Evolutionary conservation across 768 basidiomycete genomes (phyloP).

Genomic region (Suillus brevipes): DNA sequence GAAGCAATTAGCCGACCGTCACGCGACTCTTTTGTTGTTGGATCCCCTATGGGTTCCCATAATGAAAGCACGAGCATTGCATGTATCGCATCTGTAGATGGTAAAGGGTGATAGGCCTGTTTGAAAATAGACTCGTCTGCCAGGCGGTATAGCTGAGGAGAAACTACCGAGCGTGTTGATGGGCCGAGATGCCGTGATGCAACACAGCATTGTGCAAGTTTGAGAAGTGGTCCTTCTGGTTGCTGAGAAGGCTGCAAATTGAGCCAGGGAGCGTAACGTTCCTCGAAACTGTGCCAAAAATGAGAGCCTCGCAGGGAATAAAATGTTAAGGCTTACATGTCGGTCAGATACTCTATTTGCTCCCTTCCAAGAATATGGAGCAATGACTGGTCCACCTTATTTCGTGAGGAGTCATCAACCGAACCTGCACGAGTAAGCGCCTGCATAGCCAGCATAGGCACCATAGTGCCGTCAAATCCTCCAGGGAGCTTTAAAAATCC

Average conservation of each 20-base stretch:
- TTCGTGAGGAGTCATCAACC: slow-evolving; percentile 23
- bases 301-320: not conserved
- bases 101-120: slow-evolving; percentile 43
- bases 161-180: slow-evolving; percentile 34
- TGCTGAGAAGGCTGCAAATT: slow-evolving; percentile 35
- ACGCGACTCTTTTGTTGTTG: slow-evolving; percentile 30
- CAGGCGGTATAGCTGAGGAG: slow-evolving; percentile 42
- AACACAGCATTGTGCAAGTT: slow-evolving; percentile 47
- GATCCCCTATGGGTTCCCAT: slow-evolving; percentile 43
- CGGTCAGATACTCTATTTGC: slow-evolving; percentile 38
- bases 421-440: slow-evolving; percentile 35
- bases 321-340: slow-evolving; percentile 32
- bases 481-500: slow-evolving; percentile 39
- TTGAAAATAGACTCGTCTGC: slow-evolving; percentile 40
- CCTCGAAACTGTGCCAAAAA: slow-evolving; percentile 38
- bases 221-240: slow-evolving; percentile 36
- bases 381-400: slow-evolving; percentile 29
- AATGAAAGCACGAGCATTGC: slow-evolving; percentile 44
- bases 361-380: slow-evolving; percentile 34
- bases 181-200: slow-evolving; percentile 45
- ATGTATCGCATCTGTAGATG: slow-evolving; percentile 42
- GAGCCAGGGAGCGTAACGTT: slow-evolving; percentile 46
- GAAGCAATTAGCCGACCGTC: slow-evolving; percentile 43
- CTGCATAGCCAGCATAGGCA: slow-evolving; percentile 48
- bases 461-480: slow-evolving; percentile 43